phyloP scores from a whole-genome alignment of 78 protist species.

The Dictyostelium brefeldianum region DNA sequence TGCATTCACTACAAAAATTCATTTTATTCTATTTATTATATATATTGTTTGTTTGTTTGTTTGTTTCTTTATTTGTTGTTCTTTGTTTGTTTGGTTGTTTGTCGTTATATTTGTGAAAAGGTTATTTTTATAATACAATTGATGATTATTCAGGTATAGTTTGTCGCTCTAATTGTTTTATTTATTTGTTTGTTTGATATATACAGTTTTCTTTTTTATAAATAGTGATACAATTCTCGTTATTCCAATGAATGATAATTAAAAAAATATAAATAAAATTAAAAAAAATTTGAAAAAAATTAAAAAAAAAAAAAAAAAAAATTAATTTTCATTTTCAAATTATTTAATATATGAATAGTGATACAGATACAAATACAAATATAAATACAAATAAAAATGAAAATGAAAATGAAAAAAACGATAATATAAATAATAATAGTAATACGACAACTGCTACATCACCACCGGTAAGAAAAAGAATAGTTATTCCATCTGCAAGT shows the following conservation, averaged over 20 bases:
- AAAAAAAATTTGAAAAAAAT: not conserved
- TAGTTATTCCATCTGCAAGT: constrained; percentile 15
- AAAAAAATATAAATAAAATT: too few species aligned
- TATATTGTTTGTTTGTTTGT: not conserved
- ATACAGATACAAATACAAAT: not conserved
- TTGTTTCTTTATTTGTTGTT: not conserved
- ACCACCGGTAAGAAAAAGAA: constrained; percentile 3
- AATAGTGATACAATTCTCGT: too few species aligned
- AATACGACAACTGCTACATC: not conserved
- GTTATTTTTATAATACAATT: not conserved
- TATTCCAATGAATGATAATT: too few species aligned
- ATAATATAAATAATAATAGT: not conserved
- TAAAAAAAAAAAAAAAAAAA: not conserved
- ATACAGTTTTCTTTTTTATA: not conserved
- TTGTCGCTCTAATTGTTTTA: too few species aligned
- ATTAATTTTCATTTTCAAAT: not conserved
- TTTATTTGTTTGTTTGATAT: too few species aligned
- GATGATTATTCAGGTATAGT: not conserved
- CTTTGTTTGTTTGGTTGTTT: not conserved
- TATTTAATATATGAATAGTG: not conserved
- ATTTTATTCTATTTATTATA: constrained; percentile 12
- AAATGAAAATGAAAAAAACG: not conserved
- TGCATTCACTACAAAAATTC: constrained; percentile 78
- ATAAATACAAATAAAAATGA: not conserved
- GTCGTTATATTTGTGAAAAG: too few species aligned